Percentiles rank a stretch among this genome's conserved stretches.
Conservation (phyloP, 192 early-diverging fungal genomes). For the Entomortierella lignicola region DNA sequence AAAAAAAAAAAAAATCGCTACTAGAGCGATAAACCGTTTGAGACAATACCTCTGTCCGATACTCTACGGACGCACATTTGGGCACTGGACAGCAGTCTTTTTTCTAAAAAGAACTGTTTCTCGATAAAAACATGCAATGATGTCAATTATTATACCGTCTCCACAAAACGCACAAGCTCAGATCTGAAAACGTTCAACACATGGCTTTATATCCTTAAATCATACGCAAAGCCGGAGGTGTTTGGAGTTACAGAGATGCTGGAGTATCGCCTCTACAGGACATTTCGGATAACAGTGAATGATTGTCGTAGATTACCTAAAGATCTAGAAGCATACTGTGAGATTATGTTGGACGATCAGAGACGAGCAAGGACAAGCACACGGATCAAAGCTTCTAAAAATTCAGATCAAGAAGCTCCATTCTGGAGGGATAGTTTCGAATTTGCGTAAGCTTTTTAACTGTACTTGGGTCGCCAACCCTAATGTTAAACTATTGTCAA, state of each 20-base stretch:
- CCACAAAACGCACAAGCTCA: constrained; percentile 26
- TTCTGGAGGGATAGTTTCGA: constrained; percentile 61
- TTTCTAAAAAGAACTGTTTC: constrained; percentile 45
- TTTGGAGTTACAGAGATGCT: constrained; percentile 32
- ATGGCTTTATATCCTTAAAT: constrained; percentile 51
- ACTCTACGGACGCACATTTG: constrained; percentile 50
- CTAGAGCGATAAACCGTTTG: constrained; percentile 44
- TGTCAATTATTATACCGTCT: constrained; percentile 50
- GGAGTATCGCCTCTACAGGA: constrained; percentile 47
- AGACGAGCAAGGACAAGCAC: constrained; percentile 52
- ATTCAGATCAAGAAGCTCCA: constrained; percentile 28
- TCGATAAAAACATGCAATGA: constrained; percentile 32
- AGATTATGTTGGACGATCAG: constrained; percentile 60
- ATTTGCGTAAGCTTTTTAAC: constrained; percentile 48
- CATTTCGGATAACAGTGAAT: constrained; percentile 40
- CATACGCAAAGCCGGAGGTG: constrained; percentile 48
- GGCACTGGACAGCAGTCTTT: constrained; percentile 40
- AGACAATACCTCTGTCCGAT: constrained; percentile 46
- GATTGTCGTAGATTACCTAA: constrained; percentile 37
- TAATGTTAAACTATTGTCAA: background rate
- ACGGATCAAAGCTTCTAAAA: constrained; percentile 30
- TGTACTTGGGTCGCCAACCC: too few species aligned
- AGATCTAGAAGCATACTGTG: constrained; percentile 57
- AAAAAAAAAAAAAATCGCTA: too few species aligned
- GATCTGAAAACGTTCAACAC: constrained; percentile 38